Evolutionary conservation across 2,329 filamentous ascomycete genomes (phyloP).

Genomic region (Blumeriella jaapii): DNA sequence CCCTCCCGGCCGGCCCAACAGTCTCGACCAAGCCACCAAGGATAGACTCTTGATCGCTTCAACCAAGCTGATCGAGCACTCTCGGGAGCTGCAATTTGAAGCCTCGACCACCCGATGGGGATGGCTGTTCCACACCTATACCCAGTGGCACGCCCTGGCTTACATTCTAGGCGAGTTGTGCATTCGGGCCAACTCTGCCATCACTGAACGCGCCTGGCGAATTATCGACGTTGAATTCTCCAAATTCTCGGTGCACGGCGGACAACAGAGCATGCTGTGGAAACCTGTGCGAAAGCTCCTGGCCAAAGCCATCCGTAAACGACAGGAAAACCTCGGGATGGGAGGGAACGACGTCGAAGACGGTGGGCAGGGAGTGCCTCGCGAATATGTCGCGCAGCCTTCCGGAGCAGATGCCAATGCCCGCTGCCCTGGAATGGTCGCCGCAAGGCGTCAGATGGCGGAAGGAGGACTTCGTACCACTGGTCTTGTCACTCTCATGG

Average conservation of each 20-base stretch:
- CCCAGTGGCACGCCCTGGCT: slow-evolving; percentile 35
- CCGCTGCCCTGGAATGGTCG: slow-evolving; percentile 8
- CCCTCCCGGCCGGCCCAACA: slow-evolving; percentile 20
- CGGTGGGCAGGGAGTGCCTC: slow-evolving; percentile 9
- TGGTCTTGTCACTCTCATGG: slow-evolving; percentile 1
- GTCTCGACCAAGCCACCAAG: slow-evolving; percentile 27
- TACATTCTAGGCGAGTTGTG: slow-evolving; percentile 32
- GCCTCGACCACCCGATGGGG: slow-evolving; percentile 30
- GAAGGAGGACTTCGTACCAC: not conserved
- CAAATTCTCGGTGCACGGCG: slow-evolving; percentile 17
- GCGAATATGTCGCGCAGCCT: slow-evolving; percentile 7
- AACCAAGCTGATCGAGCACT: slow-evolving; percentile 32
- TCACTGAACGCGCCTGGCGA: slow-evolving; percentile 32
- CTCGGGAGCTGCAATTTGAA: slow-evolving; percentile 29
- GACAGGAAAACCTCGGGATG: slow-evolving; percentile 36
- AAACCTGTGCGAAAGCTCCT: slow-evolving; percentile 49
- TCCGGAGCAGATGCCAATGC: slow-evolving; percentile 3
- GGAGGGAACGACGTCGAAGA: not conserved
- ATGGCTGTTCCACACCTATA: slow-evolving; percentile 31
- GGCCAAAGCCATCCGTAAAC: slow-evolving; percentile 42
- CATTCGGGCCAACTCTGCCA: slow-evolving; percentile 27
- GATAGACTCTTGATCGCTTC: slow-evolving; percentile 29
- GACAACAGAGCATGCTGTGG: slow-evolving; percentile 44
- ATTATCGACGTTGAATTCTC: slow-evolving; percentile 28
- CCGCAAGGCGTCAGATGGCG: slow-evolving; percentile 5